These are phyloP conservation scores for Sindora glabra DNA, from an alignment of 306 rosid genomes.

Conservation along the genomic window DNA sequence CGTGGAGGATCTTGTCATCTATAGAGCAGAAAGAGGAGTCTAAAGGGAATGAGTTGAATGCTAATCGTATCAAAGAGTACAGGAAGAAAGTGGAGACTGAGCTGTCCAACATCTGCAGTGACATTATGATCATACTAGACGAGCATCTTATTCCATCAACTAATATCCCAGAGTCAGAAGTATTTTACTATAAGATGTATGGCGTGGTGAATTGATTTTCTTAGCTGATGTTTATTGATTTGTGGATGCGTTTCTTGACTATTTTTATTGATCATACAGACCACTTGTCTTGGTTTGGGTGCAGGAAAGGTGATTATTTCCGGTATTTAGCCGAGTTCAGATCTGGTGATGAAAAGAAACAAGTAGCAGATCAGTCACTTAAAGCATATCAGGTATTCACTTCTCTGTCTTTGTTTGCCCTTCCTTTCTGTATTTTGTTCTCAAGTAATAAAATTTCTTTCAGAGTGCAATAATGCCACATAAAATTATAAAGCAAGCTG, in stretches of 20 bases:
- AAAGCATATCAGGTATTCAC: constrained; percentile 31
- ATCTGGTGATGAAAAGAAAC: constrained; percentile 22
- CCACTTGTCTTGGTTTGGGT: constrained; percentile 3
- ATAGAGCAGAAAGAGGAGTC: constrained; percentile 35
- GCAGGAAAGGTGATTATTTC: constrained; percentile 39
- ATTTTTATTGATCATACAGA: not conserved
- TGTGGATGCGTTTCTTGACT: not conserved
- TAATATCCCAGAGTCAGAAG: constrained; percentile 17
- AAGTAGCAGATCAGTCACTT: constrained; percentile 33
- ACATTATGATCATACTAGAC: constrained; percentile 32
- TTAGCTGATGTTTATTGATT: not conserved
- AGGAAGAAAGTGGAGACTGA: constrained; percentile 34
- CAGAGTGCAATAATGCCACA: not conserved
- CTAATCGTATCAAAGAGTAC: constrained; percentile 20
- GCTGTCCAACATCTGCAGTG: constrained; percentile 30
- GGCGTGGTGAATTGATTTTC: not conserved
- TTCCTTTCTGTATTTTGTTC: not conserved
- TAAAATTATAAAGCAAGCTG: not conserved
- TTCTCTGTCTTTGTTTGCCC: not conserved
- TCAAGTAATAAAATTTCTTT: not conserved
- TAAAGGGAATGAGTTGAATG: constrained; percentile 30
- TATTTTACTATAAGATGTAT: constrained; percentile 40
- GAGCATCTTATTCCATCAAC: constrained; percentile 45
- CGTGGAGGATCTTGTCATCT: constrained; percentile 39
- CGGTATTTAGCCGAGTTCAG: constrained; percentile 36